phyloP scores from a whole-genome alignment of 1,284 basidiomycete genomes.

The Papiliotrema fonsecae region DNA sequence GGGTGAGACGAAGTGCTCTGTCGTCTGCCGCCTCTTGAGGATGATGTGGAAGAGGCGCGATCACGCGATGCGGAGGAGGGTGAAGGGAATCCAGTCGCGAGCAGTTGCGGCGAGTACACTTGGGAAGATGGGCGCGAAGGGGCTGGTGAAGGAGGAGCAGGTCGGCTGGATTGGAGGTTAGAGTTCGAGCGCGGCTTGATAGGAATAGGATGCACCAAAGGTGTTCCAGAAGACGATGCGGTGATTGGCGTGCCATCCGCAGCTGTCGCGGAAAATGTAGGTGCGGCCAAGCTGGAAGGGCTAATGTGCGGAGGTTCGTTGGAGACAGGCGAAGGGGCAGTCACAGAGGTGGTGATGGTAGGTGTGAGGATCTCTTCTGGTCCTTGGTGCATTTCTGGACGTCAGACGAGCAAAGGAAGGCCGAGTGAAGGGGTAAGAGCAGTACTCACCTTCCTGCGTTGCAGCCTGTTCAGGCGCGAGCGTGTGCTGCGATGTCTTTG shows the following conservation, averaged over 20 bases:
- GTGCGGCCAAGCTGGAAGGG: no score
- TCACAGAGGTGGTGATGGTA: no score
- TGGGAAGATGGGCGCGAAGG: slow-evolving; percentile 29
- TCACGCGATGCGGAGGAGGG: slow-evolving; percentile 7
- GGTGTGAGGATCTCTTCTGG: no score
- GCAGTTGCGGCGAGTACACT: slow-evolving; percentile 11
- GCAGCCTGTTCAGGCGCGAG: no score
- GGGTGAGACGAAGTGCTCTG: slow-evolving; percentile 1
- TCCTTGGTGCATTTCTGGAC: no score
- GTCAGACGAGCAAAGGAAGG: no score
- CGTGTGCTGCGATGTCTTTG: no score
- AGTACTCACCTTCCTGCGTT: no score
- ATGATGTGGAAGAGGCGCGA: slow-evolving; percentile 17
- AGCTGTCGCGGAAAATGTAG: neutral
- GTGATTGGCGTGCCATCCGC: neutral
- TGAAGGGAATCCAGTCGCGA: neutral
- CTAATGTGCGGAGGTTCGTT: no score
- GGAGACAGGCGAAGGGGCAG: no score
- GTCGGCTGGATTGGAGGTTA: slow-evolving; percentile 29
- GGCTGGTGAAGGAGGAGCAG: slow-evolving; percentile 38
- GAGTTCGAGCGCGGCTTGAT: slow-evolving; percentile 23
- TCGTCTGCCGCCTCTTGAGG: slow-evolving; percentile 6
- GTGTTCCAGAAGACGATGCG: neutral
- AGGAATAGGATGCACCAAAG: slow-evolving; percentile 1
- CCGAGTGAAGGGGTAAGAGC: no score